A percentile compares a stretch with the other conserved stretches of the same genome.
Conservation (phyloP, 2,329 filamentous ascomycete genomes). For the Phialophora verrucosa region DNA sequence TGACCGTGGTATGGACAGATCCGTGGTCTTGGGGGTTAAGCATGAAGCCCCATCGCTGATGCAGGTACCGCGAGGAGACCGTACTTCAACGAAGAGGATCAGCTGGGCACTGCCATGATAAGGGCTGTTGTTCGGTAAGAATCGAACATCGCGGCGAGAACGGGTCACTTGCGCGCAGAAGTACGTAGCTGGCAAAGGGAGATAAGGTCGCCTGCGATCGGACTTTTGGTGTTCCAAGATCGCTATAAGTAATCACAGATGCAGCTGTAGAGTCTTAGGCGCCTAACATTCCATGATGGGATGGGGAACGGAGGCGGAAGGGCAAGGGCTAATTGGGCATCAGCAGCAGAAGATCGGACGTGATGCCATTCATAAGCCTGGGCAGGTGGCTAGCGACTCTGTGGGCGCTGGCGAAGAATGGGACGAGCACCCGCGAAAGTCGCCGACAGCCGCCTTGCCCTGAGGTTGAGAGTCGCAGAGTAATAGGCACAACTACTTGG, state of each 20-base stretch:
- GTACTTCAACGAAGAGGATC: neutral
- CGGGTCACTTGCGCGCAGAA: neutral
- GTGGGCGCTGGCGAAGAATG: neutral
- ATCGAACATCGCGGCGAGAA: neutral
- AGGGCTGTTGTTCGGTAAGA: neutral
- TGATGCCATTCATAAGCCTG: neutral
- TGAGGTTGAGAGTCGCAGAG: neutral
- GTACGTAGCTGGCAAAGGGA: neutral
- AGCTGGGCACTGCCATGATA: neutral
- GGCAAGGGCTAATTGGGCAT: neutral
- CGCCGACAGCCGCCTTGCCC: neutral
- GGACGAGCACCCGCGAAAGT: constrained; percentile 2
- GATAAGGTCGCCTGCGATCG: neutral
- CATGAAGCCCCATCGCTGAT: neutral
- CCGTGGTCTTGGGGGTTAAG: neutral
- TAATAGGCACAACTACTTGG: constrained; percentile 10
- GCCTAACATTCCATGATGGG: neutral
- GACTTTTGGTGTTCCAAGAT: neutral
- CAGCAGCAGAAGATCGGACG: neutral
- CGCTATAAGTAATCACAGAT: neutral
- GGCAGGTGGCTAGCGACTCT: neutral
- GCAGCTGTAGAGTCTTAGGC: neutral
- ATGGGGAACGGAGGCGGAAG: neutral
- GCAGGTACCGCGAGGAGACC: neutral
- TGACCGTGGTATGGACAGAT: neutral